Evolutionary conservation across 2,329 filamentous ascomycete species (phyloP), one percentile per base, ranked within the genome.

Genomic region (Fusarium proliferatum): DNA sequence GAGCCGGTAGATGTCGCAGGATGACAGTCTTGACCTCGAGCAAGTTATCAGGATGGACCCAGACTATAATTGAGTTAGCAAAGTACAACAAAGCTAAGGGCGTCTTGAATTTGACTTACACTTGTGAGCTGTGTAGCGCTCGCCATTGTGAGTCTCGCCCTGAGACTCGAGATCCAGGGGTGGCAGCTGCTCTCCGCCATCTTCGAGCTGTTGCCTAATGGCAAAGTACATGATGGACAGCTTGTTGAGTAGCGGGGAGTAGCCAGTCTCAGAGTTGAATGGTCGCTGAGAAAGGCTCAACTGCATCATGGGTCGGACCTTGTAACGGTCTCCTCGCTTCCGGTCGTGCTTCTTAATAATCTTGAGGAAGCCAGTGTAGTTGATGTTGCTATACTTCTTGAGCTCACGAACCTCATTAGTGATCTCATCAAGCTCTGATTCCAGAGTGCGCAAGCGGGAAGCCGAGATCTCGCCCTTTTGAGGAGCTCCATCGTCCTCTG

Each of bases 341-440:
- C 96, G 93, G 84, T 99, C 96, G 84, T 99, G 96, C 85, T 99
- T 99, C 90, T 99, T 99, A 64, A 95, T 95, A 53, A 97, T 97
- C 87, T 99, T 99, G 80, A 98, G 89, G 84, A 98, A 97, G 53
- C 95, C 96, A 10, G 96, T 97, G 83, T 98, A 99, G 85, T 99
- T 99, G 85, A 98, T 92, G 73, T 92, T 93, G 83, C 94, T 96
- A 85, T 96, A 99, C 82, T 94, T 96, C 84, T 97, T 96, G 76
- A 99, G 88, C 86, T 97, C 94, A 81, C 93, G 96, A 79, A 97
- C 92, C 83, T 98, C 94, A 81, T 94, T 94, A 39, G 94, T 96
- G 82, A 98, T 96, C 61, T 85, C 84, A 82, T 98, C 96, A 63
- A 98, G 89, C 85, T 98, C 94, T 53, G 86, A 83, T 79, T 96